phyloP scores from a whole-genome alignment of 257 asterid genomes.

The Nicotiana attenuata region DNA sequence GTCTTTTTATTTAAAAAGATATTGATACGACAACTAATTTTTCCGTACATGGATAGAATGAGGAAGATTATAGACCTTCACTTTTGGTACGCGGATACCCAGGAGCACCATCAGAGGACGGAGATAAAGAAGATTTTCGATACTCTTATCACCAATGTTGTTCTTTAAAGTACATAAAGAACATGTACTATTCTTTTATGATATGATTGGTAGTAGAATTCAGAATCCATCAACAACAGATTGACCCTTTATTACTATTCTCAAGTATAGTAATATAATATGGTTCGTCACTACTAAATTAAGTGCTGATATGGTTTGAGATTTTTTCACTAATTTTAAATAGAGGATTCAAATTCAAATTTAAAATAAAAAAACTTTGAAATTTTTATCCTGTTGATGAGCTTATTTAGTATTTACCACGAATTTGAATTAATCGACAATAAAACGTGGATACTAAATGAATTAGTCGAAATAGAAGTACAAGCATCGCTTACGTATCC shows the following conservation, averaged over 20 bases:
- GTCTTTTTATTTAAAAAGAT: not conserved
- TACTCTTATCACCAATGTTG: not conserved
- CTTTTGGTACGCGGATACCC: not conserved
- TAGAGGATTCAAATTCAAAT: too few relatives aligned
- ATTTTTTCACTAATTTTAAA: too few relatives aligned
- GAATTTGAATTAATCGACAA: too few relatives aligned
- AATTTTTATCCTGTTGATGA: too few relatives aligned
- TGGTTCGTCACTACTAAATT: too few relatives aligned
- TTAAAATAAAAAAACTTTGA: too few relatives aligned
- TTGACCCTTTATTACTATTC: not conserved
- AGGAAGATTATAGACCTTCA: not conserved
- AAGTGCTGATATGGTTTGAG: too few relatives aligned
- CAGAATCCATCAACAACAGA: not conserved
- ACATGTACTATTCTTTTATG: slow-evolving; percentile 24
- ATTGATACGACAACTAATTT: not conserved
- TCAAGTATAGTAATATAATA: too few relatives aligned
- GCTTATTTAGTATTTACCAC: too few relatives aligned
- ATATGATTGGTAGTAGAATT: slow-evolving; percentile 4
- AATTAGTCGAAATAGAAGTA: too few relatives aligned
- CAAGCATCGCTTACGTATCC: too few relatives aligned
- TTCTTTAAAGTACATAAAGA: slow-evolving; percentile 5
- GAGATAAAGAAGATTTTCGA: not conserved
- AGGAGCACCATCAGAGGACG: slow-evolving; percentile 5
- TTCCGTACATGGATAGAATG: not conserved
- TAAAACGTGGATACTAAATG: too few relatives aligned